phyloP scores from a whole-genome alignment of 2,329 filamentous ascomycete genomes.

The Fusarium nelsonii region DNA sequence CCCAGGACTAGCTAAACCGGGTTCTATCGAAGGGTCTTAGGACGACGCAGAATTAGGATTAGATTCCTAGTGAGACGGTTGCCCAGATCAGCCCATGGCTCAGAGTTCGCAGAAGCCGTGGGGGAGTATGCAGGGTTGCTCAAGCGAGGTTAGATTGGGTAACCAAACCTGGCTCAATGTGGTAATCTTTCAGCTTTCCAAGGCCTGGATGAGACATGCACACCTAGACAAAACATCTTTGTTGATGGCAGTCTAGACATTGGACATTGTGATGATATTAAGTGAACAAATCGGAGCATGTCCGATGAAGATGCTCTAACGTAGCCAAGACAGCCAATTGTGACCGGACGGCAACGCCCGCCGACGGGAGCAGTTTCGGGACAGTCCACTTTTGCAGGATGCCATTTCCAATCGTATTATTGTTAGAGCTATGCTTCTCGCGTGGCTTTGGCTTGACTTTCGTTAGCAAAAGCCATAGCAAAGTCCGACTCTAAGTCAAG shows the following conservation, averaged over 20 bases:
- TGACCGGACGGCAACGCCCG: background rate
- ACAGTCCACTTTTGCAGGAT: background rate
- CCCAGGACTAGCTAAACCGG: background rate
- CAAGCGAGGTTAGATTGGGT: too few species aligned
- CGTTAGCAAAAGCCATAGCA: background rate
- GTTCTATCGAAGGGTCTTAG: background rate
- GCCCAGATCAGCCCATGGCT: too few species aligned
- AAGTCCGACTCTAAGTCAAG: background rate
- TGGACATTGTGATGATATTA: background rate
- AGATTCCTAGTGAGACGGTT: background rate
- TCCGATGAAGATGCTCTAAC: background rate
- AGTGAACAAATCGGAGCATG: conserved; percentile 2
- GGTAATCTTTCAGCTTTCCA: too few species aligned
- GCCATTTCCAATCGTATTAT: background rate
- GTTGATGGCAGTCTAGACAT: too few species aligned
- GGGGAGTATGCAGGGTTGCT: too few species aligned
- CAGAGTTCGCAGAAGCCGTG: too few species aligned
- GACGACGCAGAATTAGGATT: background rate
- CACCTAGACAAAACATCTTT: too few species aligned
- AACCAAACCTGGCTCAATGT: too few species aligned
- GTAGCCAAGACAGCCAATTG: background rate
- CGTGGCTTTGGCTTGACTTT: background rate
- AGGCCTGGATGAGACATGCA: too few species aligned
- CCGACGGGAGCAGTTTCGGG: background rate
- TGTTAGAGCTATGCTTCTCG: background rate